phyloP scores from a whole-genome alignment of 164 flowering plant species.

The Nymphaea colorata region DNA sequence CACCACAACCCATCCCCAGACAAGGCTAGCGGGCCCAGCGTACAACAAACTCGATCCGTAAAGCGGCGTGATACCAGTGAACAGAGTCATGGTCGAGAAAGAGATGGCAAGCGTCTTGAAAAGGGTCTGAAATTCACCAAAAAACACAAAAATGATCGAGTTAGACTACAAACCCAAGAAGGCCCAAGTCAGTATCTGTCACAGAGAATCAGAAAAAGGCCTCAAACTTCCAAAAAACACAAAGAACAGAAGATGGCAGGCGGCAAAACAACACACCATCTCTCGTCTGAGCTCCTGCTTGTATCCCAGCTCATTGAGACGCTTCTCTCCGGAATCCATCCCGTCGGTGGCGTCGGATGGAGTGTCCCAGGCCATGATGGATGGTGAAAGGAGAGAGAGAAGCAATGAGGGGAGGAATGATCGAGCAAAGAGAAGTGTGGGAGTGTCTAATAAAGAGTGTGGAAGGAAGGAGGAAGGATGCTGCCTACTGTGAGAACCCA shows the following conservation, averaged over 20 bases:
- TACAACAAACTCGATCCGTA: slow-evolving; percentile 53
- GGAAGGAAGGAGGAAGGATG: too few species aligned
- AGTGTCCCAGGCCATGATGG: too few species aligned
- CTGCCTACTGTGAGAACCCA: too few species aligned
- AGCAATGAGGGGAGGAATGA: too few species aligned
- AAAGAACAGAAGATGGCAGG: neutral
- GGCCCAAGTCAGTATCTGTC: neutral
- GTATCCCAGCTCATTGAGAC: slow-evolving; percentile 68
- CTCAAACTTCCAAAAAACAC: neutral
- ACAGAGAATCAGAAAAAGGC: neutral
- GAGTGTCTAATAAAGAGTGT: too few species aligned
- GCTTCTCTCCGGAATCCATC: slow-evolving; percentile 63
- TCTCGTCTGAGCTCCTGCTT: slow-evolving; percentile 71
- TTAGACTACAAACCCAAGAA: neutral
- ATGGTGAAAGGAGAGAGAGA: too few species aligned
- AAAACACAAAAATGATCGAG: neutral
- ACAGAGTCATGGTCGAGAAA: slow-evolving; percentile 51
- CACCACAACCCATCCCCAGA: slow-evolving; percentile 72
- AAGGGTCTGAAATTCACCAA: slow-evolving; percentile 27
- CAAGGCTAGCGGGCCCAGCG: slow-evolving; percentile 63
- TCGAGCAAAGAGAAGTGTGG: too few species aligned
- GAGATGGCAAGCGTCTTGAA: slow-evolving; percentile 62
- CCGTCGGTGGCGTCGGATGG: neutral
- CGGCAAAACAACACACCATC: slow-evolving; percentile 29
- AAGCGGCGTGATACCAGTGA: slow-evolving; percentile 60